These are phyloP conservation scores for Aspergillus sp. DNA, from an alignment of 2,329 filamentous ascomycete species.

Conservation along the genomic window DNA sequence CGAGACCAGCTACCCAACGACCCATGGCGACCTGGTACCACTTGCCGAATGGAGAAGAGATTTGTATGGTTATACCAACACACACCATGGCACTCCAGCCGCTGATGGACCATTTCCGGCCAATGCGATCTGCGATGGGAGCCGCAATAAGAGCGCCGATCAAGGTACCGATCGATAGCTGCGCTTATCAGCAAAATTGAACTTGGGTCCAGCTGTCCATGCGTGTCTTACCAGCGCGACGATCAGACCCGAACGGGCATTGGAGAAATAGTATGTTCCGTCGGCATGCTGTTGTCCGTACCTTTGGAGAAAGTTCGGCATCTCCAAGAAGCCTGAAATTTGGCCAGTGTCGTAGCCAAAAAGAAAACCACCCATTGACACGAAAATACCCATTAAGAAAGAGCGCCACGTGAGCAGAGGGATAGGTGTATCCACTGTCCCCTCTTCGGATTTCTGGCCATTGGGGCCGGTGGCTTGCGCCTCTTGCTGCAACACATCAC, in stretches of 20 bases:
- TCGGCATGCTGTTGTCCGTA: slow-evolving; percentile 37
- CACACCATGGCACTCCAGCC: slow-evolving; percentile 43
- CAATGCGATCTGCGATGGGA: slow-evolving; percentile 45
- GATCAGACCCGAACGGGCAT: slow-evolving; percentile 47
- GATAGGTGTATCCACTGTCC: slow-evolving; percentile 29
- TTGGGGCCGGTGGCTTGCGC: not conserved
- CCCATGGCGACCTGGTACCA: slow-evolving; percentile 48
- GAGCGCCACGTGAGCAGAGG: slow-evolving; percentile 41
- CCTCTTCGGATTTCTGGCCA: not conserved
- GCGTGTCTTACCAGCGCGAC: slow-evolving; percentile 39
- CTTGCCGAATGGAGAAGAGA: slow-evolving; percentile 36
- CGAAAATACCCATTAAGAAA: slow-evolving; percentile 24
- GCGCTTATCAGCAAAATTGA: not conserved
- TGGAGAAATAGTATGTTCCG: slow-evolving; percentile 41
- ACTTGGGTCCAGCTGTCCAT: not conserved
- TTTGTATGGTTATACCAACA: slow-evolving; percentile 47
- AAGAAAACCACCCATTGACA: slow-evolving; percentile 15
- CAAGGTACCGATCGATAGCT: slow-evolving; percentile 48
- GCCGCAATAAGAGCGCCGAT: slow-evolving; percentile 46
- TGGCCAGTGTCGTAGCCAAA: slow-evolving; percentile 17
- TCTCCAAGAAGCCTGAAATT: slow-evolving; percentile 44
- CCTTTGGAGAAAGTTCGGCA: slow-evolving; percentile 43
- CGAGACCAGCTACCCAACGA: slow-evolving; percentile 46
- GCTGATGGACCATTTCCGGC: slow-evolving; percentile 46
- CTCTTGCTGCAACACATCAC: not conserved